phyloP scores from a whole-genome alignment of 371 early-diverging fungal genomes.

The Mortierella sp. region DNA sequence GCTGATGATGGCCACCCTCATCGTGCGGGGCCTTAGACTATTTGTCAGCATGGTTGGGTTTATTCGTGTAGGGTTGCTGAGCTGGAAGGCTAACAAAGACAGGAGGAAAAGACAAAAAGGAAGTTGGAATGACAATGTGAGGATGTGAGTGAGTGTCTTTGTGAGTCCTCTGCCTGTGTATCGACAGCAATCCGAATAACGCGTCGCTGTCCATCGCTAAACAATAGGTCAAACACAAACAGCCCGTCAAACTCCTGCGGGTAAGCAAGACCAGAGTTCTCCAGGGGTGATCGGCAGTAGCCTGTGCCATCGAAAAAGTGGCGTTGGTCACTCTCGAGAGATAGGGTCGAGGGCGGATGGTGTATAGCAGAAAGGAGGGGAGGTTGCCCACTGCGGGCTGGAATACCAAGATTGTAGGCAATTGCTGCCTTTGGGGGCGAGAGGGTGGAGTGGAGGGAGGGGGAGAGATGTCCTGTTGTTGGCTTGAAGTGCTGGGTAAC shows the following conservation, averaged over 20 bases:
- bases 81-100: no score
- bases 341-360: not conserved
- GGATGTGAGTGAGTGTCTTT: not conserved
- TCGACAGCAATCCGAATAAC: not conserved
- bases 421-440: not conserved
- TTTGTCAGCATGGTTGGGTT: no score
- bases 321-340: not conserved
- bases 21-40: no score
- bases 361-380: not conserved
- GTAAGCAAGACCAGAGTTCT: not conserved
- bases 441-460: not conserved
- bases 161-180: not conserved
- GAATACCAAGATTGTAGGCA: not conserved
- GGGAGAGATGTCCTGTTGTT: not conserved
- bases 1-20: no score
- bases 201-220: not conserved
- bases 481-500: no score
- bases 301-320: slow-evolving; percentile 3
- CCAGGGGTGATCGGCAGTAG: not conserved
- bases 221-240: not conserved
- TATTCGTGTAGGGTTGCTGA: no score
- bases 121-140: no score
- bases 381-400: not conserved
- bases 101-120: no score
- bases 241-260: not conserved